Conservation (phyloP, 495 filamentous ascomycete species). For the Hyaloscypha finlandica region DNA sequence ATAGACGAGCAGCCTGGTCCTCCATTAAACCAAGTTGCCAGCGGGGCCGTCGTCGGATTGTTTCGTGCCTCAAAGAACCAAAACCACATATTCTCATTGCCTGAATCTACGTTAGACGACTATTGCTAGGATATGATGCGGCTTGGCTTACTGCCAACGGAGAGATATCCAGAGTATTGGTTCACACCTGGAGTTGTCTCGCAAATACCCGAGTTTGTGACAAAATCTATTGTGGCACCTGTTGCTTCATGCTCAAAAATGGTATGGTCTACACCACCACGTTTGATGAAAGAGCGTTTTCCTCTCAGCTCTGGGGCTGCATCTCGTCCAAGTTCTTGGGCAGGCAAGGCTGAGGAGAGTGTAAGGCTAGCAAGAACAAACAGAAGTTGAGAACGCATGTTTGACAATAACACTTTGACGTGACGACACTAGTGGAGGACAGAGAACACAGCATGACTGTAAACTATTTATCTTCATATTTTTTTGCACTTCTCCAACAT, state of each 20-base stretch:
- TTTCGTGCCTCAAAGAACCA: conserved; percentile 58
- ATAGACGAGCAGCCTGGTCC: conserved; percentile 61
- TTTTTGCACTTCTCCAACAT: not conserved
- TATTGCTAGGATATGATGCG: not conserved
- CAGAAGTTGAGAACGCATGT: conserved; percentile 21
- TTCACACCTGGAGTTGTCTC: conserved; percentile 57
- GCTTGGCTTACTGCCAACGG: conserved; percentile 40
- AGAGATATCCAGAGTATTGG: conserved; percentile 58
- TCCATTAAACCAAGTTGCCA: conserved; percentile 58
- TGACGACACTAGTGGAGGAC: not conserved
- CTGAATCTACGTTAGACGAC: not conserved
- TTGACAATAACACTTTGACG: not conserved
- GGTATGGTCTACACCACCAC: conserved; percentile 47
- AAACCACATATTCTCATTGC: conserved; percentile 58
- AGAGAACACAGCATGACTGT: not conserved
- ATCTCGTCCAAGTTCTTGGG: conserved; percentile 3
- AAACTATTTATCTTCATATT: conserved; percentile 4
- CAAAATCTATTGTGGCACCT: conserved; percentile 51
- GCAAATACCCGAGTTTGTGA: conserved; percentile 58
- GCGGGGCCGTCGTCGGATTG: conserved; percentile 49
- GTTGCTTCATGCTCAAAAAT: conserved; percentile 57
- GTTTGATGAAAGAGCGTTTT: conserved; percentile 46
- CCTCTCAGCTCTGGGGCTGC: conserved; percentile 29
- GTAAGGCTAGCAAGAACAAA: conserved; percentile 1
- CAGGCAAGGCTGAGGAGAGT: conserved; percentile 15